These are phyloP conservation scores for Penicillium aurantiogriseum DNA, from an alignment of 2,329 filamentous ascomycete species.

Conservation along the genomic window DNA sequence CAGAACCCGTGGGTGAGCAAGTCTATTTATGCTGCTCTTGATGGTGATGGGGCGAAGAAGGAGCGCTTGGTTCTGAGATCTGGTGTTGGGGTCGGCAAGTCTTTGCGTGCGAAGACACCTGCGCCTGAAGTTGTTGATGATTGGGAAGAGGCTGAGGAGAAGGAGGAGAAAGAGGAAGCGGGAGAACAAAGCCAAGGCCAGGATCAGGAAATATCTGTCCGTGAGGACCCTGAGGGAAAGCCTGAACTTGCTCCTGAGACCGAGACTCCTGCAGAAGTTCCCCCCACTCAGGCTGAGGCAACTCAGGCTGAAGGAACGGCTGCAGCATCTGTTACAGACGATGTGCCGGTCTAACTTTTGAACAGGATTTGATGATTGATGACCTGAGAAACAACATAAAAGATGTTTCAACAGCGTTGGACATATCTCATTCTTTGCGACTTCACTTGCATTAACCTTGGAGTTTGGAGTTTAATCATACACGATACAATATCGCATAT, in stretches of 20 bases:
- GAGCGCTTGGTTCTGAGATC: conserved; percentile 38
- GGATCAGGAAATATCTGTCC: conserved; percentile 13
- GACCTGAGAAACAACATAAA: neutral
- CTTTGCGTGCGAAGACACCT: conserved; percentile 22
- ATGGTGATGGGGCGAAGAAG: conserved; percentile 30
- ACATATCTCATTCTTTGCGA: neutral
- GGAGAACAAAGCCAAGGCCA: conserved; percentile 24
- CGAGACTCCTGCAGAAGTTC: neutral
- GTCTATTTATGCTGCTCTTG: conserved; percentile 35
- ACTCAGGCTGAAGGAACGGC: neutral
- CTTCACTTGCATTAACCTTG: neutral
- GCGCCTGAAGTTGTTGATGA: conserved; percentile 43
- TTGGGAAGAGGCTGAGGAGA: conserved; percentile 49
- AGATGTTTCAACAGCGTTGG: neutral
- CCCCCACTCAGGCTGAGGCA: neutral
- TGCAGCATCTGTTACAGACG: neutral
- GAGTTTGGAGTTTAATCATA: neutral
- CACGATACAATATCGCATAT: neutral
- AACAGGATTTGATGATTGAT: conserved; percentile 3
- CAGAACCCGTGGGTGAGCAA: conserved; percentile 22
- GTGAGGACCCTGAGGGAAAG: conserved; percentile 3
- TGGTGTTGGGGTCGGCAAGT: conserved; percentile 35
- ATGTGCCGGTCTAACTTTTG: neutral
- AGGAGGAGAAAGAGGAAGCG: conserved; percentile 45
- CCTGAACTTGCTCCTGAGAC: neutral